phyloP scores from a whole-genome alignment of 2,329 filamentous ascomycete species.

The Madurella mycetomatis region DNA sequence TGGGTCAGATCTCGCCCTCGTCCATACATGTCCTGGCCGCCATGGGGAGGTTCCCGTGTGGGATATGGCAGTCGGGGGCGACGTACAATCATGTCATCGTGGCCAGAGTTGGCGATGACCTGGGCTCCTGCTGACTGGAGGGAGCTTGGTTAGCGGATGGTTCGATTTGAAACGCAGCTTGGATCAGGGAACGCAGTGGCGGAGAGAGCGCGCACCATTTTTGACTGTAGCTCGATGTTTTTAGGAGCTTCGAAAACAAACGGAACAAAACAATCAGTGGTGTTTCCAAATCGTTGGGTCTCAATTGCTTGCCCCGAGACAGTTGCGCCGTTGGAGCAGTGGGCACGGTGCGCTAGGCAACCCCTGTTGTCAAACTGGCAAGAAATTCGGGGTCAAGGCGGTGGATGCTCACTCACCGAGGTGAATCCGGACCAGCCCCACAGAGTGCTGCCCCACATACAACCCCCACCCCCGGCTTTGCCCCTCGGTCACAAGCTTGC shows the following conservation, averaged over 20 bases:
- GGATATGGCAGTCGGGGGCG: neutral
- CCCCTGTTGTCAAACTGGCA: conserved; percentile 26
- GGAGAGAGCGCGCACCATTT: conserved; percentile 10
- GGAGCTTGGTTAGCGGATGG: conserved; percentile 6
- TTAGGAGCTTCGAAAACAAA: conserved; percentile 1
- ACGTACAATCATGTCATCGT: conserved; percentile 99
- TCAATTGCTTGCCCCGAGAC: conserved; percentile 7
- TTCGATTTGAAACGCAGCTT: neutral
- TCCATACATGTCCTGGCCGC: neutral
- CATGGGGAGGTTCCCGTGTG: too few relatives aligned
- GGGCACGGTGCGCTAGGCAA: conserved; percentile 5
- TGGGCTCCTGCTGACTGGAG: conserved; percentile 48
- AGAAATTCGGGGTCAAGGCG: conserved; percentile 22
- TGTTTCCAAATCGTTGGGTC: neutral
- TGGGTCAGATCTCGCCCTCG: conserved; percentile 6
- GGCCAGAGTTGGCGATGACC: conserved; percentile 78
- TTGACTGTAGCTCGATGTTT: neutral
- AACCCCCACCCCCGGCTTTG: conserved; percentile 5
- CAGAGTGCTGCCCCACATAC: conserved; percentile 3
- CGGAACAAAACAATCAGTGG: neutral
- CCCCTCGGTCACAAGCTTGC: conserved; percentile 16
- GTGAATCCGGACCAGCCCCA: neutral
- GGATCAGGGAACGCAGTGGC: neutral
- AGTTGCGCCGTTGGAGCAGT: neutral
- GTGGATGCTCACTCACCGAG: neutral